Conservation (phyloP, 2,329 filamentous ascomycete species). For the Aspergillus sergii region DNA sequence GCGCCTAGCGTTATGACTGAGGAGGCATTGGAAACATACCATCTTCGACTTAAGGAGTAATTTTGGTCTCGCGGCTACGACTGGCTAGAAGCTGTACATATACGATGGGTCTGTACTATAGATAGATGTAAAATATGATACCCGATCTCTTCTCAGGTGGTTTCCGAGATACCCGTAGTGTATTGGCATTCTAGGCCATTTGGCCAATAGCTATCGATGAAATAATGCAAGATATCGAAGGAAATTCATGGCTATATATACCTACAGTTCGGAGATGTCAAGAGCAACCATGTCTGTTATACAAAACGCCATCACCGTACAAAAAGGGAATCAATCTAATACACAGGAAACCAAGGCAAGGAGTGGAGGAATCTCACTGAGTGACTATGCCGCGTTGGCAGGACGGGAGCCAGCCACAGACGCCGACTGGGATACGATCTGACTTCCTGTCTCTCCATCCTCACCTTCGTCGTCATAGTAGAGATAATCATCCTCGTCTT, state of each 20-base stretch:
- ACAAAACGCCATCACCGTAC: conserved; percentile 18
- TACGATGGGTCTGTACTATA: conserved; percentile 9
- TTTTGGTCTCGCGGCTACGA: neutral
- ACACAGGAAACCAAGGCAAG: conserved; percentile 14
- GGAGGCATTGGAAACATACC: conserved; percentile 62
- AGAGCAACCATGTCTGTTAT: conserved; percentile 13
- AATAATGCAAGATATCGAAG: neutral
- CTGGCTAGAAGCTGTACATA: neutral
- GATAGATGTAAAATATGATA: conserved; percentile 14
- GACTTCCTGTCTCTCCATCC: conserved; percentile 2
- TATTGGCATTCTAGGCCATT: neutral
- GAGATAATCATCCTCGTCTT: conserved; percentile 56
- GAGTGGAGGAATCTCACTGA: neutral
- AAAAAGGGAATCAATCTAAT: conserved; percentile 20
- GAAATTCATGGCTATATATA: conserved; percentile 4
- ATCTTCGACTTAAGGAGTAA: conserved; percentile 48
- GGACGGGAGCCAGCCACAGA: conserved; percentile 1
- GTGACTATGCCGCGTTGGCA: neutral
- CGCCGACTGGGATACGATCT: conserved; percentile 4
- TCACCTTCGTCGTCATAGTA: conserved; percentile 60
- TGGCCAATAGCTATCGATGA: neutral
- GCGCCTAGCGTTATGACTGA: conserved; percentile 71
- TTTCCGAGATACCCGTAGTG: neutral
- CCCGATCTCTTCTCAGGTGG: conserved; percentile 18
- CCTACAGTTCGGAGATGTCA: neutral